phyloP scores from a whole-genome alignment of 1,139 yeast species.

The Pneumocystis murina region DNA sequence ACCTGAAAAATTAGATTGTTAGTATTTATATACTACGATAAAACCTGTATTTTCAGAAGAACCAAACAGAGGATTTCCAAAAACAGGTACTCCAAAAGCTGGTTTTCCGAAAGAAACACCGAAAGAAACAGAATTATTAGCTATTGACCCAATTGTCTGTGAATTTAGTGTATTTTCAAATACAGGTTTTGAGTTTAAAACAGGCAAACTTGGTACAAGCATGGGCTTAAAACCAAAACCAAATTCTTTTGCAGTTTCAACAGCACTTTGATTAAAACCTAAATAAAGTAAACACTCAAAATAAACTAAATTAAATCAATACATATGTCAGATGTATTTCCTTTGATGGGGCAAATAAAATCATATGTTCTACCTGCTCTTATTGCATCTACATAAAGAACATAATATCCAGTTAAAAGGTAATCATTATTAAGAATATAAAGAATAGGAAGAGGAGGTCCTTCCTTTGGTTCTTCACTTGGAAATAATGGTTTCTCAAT shows the following conservation, averaged over 20 bases:
- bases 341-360: neutral
- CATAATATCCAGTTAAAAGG: constrained; percentile 2
- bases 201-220: neutral
- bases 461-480: constrained; percentile 2
- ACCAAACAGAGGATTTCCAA: neutral
- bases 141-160: neutral
- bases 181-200: neutral
- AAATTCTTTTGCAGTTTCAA: neutral
- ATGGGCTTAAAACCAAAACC: neutral
- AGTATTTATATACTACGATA: neutral
- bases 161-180: neutral
- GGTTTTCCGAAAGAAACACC: neutral
- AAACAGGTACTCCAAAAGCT: neutral
- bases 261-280: neutral
- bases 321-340: neutral
- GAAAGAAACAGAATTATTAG: neutral
- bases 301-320: neutral
- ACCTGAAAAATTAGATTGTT: neutral
- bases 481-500: constrained; percentile 1
- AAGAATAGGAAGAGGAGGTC: constrained; percentile 4
- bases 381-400: constrained; percentile 5
- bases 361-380: neutral
- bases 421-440: constrained; percentile 5
- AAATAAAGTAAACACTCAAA: neutral
- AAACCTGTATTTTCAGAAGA: neutral